Base-by-base conservation (phyloP, 1,284 basidiomycete species). In the Nidula niveotomentosa region DNA sequence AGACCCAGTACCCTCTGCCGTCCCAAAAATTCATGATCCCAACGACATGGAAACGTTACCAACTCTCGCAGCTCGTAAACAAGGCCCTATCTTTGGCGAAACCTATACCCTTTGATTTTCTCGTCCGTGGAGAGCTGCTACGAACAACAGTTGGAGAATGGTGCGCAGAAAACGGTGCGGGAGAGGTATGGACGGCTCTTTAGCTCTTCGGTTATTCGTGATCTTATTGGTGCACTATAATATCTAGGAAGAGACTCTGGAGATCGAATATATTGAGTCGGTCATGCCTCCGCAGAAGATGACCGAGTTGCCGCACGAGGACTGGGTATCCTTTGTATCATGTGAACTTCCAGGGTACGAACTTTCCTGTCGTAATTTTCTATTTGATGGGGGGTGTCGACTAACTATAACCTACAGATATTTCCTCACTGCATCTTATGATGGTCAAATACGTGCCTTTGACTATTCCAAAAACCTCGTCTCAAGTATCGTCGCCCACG, bases 21-120 rank as follows among this genome's bases (percentile, higher is more conserved):
- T 79, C 87, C 1, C 91, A 94, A 68, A 96, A 94, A 65, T 98
- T 96, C 70, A 90, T 98, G 85, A 91, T 99, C 23, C 96, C 96
- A 0, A 78, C 87, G 1, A 79, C 85, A 69, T 99, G 96, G 96
- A 85, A 84, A 54, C 88, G 96, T 13, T 97, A 92, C 69, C 96
- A 98, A 67, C 89, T 99, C n/a, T 98, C 96, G 0, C 95, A 98
- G 60, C 87, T 98, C 48, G 89, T 99, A 61, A 99, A 99, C 78
- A 96, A 97, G 67, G 92, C 96, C 1, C 79, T 99, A 13, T 81
- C 83, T 0, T 82, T 94, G 9, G 65, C 80, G 0, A 80, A 83
- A 51, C 86, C 93, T 0, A 79, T 98, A 1, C 96, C 96, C 0
- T 98, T 98, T 65, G 96, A 99, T 72, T 99, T 98, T 71, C 75